These are phyloP conservation scores for Leptographium radiaticola DNA, from an alignment of 2,329 filamentous ascomycete genomes.

Conservation along the genomic window DNA sequence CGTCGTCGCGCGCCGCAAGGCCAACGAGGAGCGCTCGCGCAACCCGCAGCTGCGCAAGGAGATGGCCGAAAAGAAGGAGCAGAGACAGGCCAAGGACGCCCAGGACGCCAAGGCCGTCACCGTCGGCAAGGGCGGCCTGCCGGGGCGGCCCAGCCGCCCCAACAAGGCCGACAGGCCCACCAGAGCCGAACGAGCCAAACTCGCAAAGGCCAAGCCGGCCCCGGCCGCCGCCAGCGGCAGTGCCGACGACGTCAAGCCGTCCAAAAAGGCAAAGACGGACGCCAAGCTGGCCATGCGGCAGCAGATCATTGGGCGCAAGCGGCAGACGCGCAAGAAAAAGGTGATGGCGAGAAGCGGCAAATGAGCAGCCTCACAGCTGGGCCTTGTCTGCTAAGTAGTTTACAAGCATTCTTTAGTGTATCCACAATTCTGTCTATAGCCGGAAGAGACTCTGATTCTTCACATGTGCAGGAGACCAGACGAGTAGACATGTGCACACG, in stretches of 20 bases:
- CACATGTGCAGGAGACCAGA: too few species aligned
- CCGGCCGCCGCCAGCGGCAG: background rate
- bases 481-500: too few species aligned
- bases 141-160: constrained; percentile 2
- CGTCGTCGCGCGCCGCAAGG: constrained; percentile 69
- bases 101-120: constrained; percentile 16
- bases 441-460: too few species aligned
- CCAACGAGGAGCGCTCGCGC: constrained; percentile 37
- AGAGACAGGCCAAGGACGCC: constrained; percentile 29
- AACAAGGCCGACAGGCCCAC: background rate
- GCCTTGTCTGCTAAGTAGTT: background rate
- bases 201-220: constrained; percentile 10
- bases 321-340: constrained; percentile 63
- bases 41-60: constrained; percentile 9
- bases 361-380: background rate
- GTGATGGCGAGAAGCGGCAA: constrained; percentile 19
- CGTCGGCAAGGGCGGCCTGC: constrained; percentile 3
- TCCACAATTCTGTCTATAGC: too few species aligned
- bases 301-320: constrained; percentile 75
- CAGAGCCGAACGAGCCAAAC: too few species aligned
- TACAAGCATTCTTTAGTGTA: too few species aligned
- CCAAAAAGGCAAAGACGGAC: constrained; percentile 16
- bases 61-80: constrained; percentile 7
- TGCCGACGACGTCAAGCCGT: constrained; percentile 4
- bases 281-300: constrained; percentile 38